Percentiles rank a stretch among this genome's conserved stretches.
phyloP scores from a whole-genome alignment of 306 rosid species.

The Vigna unguiculata region DNA sequence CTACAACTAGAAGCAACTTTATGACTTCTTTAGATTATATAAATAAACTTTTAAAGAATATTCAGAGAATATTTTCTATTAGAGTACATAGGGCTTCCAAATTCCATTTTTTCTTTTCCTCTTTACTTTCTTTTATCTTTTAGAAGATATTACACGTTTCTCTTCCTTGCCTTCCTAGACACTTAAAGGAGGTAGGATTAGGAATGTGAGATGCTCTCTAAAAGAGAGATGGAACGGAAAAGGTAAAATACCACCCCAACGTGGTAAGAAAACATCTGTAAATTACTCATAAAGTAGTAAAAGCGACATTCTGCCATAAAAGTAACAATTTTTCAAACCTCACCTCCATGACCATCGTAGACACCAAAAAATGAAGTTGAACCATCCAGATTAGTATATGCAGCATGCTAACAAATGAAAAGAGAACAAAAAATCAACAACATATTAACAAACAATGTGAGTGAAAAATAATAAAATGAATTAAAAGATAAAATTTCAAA shows the following conservation, averaged over 20 bases:
- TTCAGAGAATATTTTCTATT: conserved; percentile 4
- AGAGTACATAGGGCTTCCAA: conserved; percentile 5
- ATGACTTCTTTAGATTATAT: not conserved
- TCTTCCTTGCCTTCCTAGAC: not conserved
- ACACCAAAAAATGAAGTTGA: conserved; percentile 96
- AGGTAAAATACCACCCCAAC: conserved; percentile 6
- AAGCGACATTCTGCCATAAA: conserved; percentile 13
- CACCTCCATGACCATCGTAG: conserved; percentile 99
- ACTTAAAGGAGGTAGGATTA: conserved; percentile 4
- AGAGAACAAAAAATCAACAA: conserved; percentile 34
- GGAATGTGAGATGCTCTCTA: conserved; percentile 11
- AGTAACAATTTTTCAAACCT: conserved; percentile 47
- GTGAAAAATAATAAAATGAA: conserved; percentile 35
- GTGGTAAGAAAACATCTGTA: conserved; percentile 10
- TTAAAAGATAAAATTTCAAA: conserved; percentile 13
- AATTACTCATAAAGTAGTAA: conserved; percentile 18
- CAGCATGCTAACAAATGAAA: conserved; percentile 79
- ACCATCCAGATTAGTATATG: conserved; percentile 86
- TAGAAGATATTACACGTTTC: not conserved
- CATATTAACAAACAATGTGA: conserved; percentile 27
- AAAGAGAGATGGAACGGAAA: not conserved
- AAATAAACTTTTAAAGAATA: not conserved
- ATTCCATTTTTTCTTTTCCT: conserved; percentile 1
- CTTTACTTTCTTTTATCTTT: not conserved
- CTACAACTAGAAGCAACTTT: not conserved